These are phyloP conservation scores for Aureobasidium sp. DNA, from an alignment of 2,329 filamentous ascomycete genomes.

Conservation along the genomic window DNA sequence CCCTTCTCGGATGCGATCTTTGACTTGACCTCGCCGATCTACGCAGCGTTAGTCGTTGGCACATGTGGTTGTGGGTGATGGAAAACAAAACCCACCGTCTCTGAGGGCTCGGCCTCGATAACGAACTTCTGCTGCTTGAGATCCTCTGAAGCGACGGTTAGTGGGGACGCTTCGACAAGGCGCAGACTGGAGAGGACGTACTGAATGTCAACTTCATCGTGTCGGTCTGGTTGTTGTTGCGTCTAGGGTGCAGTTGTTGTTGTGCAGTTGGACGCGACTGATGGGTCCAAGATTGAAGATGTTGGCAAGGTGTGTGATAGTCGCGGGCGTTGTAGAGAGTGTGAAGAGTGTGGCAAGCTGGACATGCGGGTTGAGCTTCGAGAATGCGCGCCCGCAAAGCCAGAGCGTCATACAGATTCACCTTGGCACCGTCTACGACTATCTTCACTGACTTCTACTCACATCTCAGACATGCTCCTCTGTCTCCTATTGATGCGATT, in stretches of 20 bases:
- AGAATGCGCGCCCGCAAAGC: not conserved
- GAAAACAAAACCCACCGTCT: conserved; percentile 63
- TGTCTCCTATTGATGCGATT: not conserved
- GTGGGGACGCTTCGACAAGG: not conserved
- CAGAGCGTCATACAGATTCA: conserved; percentile 3
- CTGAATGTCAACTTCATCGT: conserved; percentile 64
- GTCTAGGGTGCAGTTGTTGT: not conserved
- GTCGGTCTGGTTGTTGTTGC: not conserved
- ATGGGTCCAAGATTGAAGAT: not conserved
- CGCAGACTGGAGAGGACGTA: conserved; percentile 26
- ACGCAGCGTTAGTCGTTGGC: not conserved
- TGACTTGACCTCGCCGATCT: conserved; percentile 87
- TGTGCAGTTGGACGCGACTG: not conserved
- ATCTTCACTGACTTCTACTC: not conserved
- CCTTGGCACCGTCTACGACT: not conserved
- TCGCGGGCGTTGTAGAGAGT: not conserved
- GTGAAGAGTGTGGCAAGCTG: conserved; percentile 6
- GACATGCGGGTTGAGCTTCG: not conserved
- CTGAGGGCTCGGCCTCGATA: conserved; percentile 86
- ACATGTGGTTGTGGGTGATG: not conserved
- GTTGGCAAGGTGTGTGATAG: not conserved
- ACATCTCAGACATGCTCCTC: not conserved
- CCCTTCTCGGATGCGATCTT: conserved; percentile 89
- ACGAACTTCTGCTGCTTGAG: conserved; percentile 98
- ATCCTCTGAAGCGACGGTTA: conserved; percentile 50